Evolutionary conservation across 495 filamentous ascomycete genomes (phyloP).

Genomic region (Thozetella sp.): DNA sequence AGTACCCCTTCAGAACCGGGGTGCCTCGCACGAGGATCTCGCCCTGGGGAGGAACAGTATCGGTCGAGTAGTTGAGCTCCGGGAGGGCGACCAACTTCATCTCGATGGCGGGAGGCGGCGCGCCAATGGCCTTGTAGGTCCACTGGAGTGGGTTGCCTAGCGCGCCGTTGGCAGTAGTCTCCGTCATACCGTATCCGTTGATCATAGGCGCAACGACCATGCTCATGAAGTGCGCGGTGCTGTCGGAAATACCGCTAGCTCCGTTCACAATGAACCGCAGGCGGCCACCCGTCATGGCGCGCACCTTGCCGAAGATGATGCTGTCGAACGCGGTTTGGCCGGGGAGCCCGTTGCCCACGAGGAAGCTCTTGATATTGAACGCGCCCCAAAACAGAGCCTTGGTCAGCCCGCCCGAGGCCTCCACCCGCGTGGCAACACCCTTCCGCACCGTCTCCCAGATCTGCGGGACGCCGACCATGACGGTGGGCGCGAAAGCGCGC

Average conservation of each 20-base stretch:
- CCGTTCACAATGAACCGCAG: constrained; percentile 76
- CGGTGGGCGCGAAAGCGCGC: constrained; percentile 76
- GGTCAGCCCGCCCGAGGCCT: constrained; percentile 29
- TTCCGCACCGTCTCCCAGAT: constrained; percentile 78
- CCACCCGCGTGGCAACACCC: constrained; percentile 71
- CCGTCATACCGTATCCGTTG: constrained; percentile 89
- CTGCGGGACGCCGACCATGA: constrained; percentile 85
- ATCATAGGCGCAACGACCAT: constrained; percentile 73
- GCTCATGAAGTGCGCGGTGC: constrained; percentile 77
- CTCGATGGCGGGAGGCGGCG: constrained; percentile 63
- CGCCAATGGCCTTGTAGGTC: constrained; percentile 73
- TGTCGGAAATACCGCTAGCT: constrained; percentile 78
- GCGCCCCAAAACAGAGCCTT: constrained; percentile 44
- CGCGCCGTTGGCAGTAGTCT: constrained; percentile 74
- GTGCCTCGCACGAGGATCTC: constrained; percentile 79
- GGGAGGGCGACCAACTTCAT: constrained; percentile 78
- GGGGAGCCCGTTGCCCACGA: constrained; percentile 67
- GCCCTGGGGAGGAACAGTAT: constrained; percentile 79
- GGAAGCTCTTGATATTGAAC: constrained; percentile 48
- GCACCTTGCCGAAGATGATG: constrained; percentile 77
- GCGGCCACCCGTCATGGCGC: constrained; percentile 71
- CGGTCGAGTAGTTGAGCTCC: constrained; percentile 81
- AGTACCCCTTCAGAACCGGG: constrained; percentile 75
- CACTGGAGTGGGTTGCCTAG: constrained; percentile 71
- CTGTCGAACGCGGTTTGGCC: constrained; percentile 74